Base-by-base conservation (phyloP, 73 alveolate genomes). In the Paramecium caudatum region DNA sequence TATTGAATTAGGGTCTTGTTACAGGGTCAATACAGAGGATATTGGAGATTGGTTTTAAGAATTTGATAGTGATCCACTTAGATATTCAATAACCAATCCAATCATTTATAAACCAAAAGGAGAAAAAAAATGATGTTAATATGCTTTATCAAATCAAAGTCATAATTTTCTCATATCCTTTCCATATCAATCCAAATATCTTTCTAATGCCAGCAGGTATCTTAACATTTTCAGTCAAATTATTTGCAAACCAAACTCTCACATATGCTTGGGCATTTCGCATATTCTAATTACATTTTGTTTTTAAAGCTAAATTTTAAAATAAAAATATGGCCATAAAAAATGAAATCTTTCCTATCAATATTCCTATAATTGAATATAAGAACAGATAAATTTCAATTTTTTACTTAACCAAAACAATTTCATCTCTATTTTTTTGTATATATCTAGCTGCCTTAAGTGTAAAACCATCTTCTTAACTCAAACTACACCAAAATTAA, bases 201-300 rank as follows among this genome's bases (percentile, higher is more conserved):
- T 74, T 74, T 36, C 88, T 45, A 19, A 74, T 16, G 7, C 55
- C 69, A 41, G 36, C 88, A 12, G 88, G 88, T 19, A 74, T 16
- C 21, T 4, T 74, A 15, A 19, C 43, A 43, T 74, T 74, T 37
- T 74, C 68, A 74, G 47, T 41, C 43, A 74, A 74, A 10, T 16
- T 74, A 74, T 45, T 47, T 15, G 43, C 88, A 74, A 41, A 74
- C 88, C 88, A 74, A 19, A 74, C 62, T 45, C 68, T 74, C 0
- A 36, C 43, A 12, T 37, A 39, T 10, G 41, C 62, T 39, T 74
- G 43, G 10, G 88, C 88, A 41, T 45, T 45, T 74, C 25, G 16
- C 88, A 74, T 74, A 23, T 74, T 74, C 32, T 16, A 23, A 43
- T 74, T 74, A 16, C 19, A 16, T 74, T 74, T 74, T 5, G 43